Conservation (phyloP, 2,329 filamentous ascomycete genomes). For the Exophiala xenobiotica region DNA sequence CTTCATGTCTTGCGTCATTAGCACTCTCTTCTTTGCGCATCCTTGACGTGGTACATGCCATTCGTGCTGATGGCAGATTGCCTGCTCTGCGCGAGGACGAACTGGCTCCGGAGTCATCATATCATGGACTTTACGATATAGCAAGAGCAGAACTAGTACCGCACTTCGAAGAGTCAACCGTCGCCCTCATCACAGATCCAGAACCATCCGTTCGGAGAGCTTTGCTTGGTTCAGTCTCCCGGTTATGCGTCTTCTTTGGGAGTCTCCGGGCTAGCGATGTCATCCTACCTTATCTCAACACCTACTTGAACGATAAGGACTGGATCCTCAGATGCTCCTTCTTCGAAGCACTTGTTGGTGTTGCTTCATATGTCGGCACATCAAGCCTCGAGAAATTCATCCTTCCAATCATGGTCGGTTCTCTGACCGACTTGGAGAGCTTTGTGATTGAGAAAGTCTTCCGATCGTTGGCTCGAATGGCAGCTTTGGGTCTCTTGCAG, state of each 20-base stretch:
- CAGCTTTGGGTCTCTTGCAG: slow-evolving; percentile 82
- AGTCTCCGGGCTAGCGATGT: slow-evolving; percentile 91
- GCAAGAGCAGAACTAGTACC: slow-evolving; percentile 79
- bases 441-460: slow-evolving; percentile 90
- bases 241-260: slow-evolving; percentile 92
- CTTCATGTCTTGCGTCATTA: slow-evolving; percentile 84
- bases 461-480: slow-evolving; percentile 83
- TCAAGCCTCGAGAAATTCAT: slow-evolving; percentile 93
- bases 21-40: slow-evolving; percentile 83
- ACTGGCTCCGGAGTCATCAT: slow-evolving; percentile 64
- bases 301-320: slow-evolving; percentile 92
- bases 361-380: slow-evolving; percentile 85
- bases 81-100: slow-evolving; percentile 75
- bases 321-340: slow-evolving; percentile 97
- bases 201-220: slow-evolving; percentile 85
- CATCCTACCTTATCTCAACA: slow-evolving; percentile 93
- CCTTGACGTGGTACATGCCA: slow-evolving; percentile 84
- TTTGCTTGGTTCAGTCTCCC: slow-evolving; percentile 86
- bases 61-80: slow-evolving; percentile 79
- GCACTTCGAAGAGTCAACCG: slow-evolving; percentile 84
- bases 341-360: slow-evolving; percentile 91
- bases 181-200: slow-evolving; percentile 80
- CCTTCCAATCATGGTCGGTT: slow-evolving; percentile 91
- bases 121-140: slow-evolving; percentile 82
- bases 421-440: slow-evolving; percentile 87